Evolutionary conservation across 169 alveolate genomes (phyloP), one percentile per base, ranked within the genome.

Genomic region (Perkinsus chesapeaki): DNA sequence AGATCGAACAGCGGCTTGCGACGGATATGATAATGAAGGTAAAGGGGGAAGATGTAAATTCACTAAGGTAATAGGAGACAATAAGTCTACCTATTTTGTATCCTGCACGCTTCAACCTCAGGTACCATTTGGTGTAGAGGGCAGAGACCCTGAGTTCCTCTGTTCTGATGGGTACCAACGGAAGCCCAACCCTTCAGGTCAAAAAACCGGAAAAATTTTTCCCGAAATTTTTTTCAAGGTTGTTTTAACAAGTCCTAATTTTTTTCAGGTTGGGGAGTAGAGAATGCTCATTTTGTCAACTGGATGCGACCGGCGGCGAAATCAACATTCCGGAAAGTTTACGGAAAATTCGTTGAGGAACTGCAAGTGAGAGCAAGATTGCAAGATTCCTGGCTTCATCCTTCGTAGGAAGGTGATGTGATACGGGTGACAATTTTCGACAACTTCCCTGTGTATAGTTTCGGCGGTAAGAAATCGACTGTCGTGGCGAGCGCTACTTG

Each of bases 211-310:
- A n/a, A n/a, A n/a, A n/a, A n/a, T n/a, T n/a, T n/a, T n/a, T n/a
- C n/a, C n/a, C n/a, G 82, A 60, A 12, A 23, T 16, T 0, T 9
- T 60, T 3, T 3, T 60, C 31, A 23, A 34, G 31, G 82, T 9
- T 9, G 72, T 47, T 19, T 19, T 47, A 10, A 10, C 19, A 47
- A 10, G 72, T 47, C 27, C 27, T 47, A 9, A 47, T 47, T 47
- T 60, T 9, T 60, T 23, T 60, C 82, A 60, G 82, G 82, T 20
- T 60, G 82, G 82, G 82, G 82, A 20, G 82, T 94, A 31, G 95
- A 94, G 60, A 94, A 94, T 39, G 93, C 92, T 73, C 95, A 94
- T 39, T 94, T 94, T 39, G 93, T 94, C 39, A 92, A 91, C n/a
- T 94, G 95, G 95, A 94, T 94, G 95, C 92, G 92, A 38, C 39